Conservation (phyloP, 2,329 filamentous ascomycete genomes). For the Neobulgaria alba region DNA sequence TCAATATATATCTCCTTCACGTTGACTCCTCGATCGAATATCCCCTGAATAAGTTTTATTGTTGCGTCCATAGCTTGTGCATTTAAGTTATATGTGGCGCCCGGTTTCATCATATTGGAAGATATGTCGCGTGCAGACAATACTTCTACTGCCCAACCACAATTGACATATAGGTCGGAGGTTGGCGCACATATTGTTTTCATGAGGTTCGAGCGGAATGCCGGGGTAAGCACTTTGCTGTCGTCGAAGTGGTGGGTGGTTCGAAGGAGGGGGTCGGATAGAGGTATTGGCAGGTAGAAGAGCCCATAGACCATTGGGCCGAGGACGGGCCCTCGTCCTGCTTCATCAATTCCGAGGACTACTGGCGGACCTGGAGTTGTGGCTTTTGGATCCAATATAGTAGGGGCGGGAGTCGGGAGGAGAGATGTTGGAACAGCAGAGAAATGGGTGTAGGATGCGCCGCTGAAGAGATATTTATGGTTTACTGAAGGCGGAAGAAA, state of each 20-base stretch:
- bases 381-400: conserved; percentile 7
- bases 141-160: conserved; percentile 75
- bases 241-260: conserved; percentile 83
- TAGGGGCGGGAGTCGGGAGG: conserved; percentile 29
- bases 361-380: conserved; percentile 46
- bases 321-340: conserved; percentile 86
- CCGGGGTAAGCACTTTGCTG: conserved; percentile 80
- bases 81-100: conserved; percentile 74
- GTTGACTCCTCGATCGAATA: conserved; percentile 71
- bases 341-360: conserved; percentile 86
- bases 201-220: conserved; percentile 67
- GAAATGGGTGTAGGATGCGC: conserved; percentile 64
- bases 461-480: conserved; percentile 45
- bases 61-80: conserved; percentile 93
- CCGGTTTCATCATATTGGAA: conserved; percentile 31
- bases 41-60: conserved; percentile 67
- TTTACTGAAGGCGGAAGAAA: conserved; percentile 67
- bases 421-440: conserved; percentile 59
- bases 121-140: conserved; percentile 57
- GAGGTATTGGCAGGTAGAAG: conserved; percentile 66
- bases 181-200: conserved; percentile 57
- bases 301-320: conserved; percentile 68
- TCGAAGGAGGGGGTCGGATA: conserved; percentile 66
- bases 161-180: conserved; percentile 51
- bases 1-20: conserved; percentile 89